phyloP scores from a whole-genome alignment of 2,329 filamentous ascomycete species.

The Mariannaea sp. region DNA sequence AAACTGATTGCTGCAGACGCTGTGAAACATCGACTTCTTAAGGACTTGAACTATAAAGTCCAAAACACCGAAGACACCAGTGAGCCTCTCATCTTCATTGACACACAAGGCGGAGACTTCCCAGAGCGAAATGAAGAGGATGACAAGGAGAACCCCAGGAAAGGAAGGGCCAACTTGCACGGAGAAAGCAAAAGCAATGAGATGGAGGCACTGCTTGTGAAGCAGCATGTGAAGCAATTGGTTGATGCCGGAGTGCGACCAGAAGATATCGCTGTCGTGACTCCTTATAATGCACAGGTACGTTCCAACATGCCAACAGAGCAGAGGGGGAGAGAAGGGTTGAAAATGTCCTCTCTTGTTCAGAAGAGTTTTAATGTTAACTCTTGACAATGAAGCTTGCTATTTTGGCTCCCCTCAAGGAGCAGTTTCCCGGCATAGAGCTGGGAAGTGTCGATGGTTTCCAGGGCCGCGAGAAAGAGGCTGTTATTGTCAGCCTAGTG shows the following conservation, averaged over 20 bases:
- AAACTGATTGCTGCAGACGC: slow-evolving; percentile 79
- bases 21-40: slow-evolving; percentile 76
- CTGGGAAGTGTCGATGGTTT: slow-evolving; percentile 98
- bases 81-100: slow-evolving; percentile 90
- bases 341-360: slow-evolving; percentile 11
- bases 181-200: slow-evolving; percentile 85
- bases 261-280: slow-evolving; percentile 90
- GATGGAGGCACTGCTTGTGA: slow-evolving; percentile 83
- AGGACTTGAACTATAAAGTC: slow-evolving; percentile 77
- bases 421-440: slow-evolving; percentile 82
- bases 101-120: slow-evolving; percentile 94
- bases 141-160: slow-evolving; percentile 54
- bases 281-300: slow-evolving; percentile 94
- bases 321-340: too few species aligned
- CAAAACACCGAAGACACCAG: slow-evolving; percentile 81
- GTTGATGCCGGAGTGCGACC: slow-evolving; percentile 79
- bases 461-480: slow-evolving; percentile 96
- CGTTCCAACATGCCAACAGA: slow-evolving; percentile 19
- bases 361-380: slow-evolving; percentile 24
- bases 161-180: slow-evolving; percentile 51
- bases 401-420: slow-evolving; percentile 78
- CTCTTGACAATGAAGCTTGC: slow-evolving; percentile 61
- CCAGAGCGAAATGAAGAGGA: slow-evolving; percentile 81
- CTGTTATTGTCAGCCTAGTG: slow-evolving; percentile 90
- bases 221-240: slow-evolving; percentile 74